These are phyloP conservation scores for Cordyceps cateniannulata DNA, from an alignment of 2,329 filamentous ascomycete species.

Conservation along the genomic window DNA sequence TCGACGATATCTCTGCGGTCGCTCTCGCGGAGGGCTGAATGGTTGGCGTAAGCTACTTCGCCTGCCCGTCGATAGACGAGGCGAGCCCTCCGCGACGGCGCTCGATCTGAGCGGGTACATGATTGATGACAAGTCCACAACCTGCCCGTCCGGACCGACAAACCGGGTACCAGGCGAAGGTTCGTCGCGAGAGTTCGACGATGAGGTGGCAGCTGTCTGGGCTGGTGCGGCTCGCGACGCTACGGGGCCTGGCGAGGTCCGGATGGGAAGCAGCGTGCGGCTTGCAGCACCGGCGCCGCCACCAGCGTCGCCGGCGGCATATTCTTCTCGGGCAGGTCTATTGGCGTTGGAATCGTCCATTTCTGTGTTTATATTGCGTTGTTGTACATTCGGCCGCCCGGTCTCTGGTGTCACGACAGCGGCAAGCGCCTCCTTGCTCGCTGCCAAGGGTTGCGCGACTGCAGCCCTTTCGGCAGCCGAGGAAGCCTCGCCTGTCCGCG, in stretches of 20 bases:
- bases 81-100: background rate
- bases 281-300: constrained; percentile 5
- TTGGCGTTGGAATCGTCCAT: background rate
- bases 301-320: background rate
- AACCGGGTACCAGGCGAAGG: background rate
- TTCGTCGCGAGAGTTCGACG: background rate
- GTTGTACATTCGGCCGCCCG: background rate
- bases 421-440: constrained; percentile 23
- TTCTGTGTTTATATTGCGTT: background rate
- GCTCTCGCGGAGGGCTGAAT: background rate
- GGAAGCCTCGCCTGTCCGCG: constrained; percentile 40
- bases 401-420: constrained; percentile 8
- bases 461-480: constrained; percentile 28
- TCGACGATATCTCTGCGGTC: background rate
- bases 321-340: background rate
- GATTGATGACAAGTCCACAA: constrained; percentile 2
- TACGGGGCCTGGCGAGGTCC: constrained; percentile 15
- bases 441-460: background rate
- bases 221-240: background rate
- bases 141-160: background rate
- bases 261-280: constrained; percentile 13
- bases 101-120: background rate
- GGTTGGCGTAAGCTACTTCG: constrained; percentile 3
- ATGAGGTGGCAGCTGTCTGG: background rate
- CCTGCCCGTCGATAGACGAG: background rate